These are phyloP conservation scores for Suillus ampliporus DNA, from an alignment of 768 basidiomycete species.

Conservation along the genomic window DNA sequence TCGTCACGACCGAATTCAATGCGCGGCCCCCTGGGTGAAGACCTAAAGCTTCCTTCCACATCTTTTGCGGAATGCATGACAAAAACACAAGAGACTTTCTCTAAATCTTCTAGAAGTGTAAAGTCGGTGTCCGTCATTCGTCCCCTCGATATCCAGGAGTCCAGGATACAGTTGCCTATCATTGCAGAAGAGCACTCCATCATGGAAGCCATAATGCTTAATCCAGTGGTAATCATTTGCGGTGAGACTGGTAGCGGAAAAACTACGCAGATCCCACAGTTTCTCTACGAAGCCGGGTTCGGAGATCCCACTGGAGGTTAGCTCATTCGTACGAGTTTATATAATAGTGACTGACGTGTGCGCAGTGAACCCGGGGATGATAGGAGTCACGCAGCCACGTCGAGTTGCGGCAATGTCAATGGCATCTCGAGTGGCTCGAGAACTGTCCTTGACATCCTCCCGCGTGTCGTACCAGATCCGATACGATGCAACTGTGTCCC, in stretches of 20 bases:
- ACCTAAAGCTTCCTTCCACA: conserved; percentile 68
- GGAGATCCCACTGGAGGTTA: conserved; percentile 82
- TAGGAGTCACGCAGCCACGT: conserved; percentile 96
- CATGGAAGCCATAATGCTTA: conserved; percentile 87
- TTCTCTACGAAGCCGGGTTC: conserved; percentile 97
- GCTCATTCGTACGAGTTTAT: conserved; percentile 22
- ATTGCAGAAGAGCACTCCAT: conserved; percentile 93
- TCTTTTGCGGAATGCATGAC: conserved; percentile 58
- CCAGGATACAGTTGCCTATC: conserved; percentile 83
- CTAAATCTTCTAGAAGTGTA: conserved; percentile 27
- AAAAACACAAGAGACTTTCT: conserved; percentile 10
- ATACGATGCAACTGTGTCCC: conserved; percentile 92
- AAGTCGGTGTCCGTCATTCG: conserved; percentile 65
- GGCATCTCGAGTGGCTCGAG: conserved; percentile 90
- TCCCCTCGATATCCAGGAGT: conserved; percentile 72
- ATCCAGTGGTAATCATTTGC: conserved; percentile 74
- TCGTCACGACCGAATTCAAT: conserved; percentile 39
- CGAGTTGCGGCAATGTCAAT: conserved; percentile 98
- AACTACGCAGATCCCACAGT: conserved; percentile 98
- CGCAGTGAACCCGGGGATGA: conserved; percentile 95
- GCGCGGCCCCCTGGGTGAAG: conserved; percentile 83
- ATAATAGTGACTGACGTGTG: conserved; percentile 10
- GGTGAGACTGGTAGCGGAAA: conserved; percentile 99
- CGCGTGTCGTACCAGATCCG: conserved; percentile 96
- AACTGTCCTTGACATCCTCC: conserved; percentile 83